These are phyloP conservation scores for Saprolegnia parasitica DNA, from an alignment of 352 stramenopile genomes.

Conservation along the genomic window DNA sequence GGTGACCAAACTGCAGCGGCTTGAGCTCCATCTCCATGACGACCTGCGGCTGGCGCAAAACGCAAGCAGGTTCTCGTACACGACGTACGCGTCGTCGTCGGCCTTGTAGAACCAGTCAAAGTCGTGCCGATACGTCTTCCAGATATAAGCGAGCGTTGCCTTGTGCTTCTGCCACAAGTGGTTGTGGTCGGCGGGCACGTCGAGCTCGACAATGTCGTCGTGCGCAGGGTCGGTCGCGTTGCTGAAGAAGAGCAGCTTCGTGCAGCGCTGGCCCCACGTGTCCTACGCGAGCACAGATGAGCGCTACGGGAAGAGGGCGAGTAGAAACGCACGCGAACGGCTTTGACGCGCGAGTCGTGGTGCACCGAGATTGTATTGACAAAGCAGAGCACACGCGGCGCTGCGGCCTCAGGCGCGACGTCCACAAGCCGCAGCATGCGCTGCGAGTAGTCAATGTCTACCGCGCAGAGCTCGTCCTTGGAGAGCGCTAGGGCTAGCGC, in stretches of 20 bases:
- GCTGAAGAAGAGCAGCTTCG: constrained; percentile 80
- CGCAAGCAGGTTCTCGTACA: constrained; percentile 68
- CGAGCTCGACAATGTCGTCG: constrained; percentile 62
- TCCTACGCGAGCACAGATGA: constrained; percentile 31
- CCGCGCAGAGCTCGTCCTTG: constrained; percentile 51
- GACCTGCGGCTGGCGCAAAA: constrained; percentile 59
- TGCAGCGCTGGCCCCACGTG: constrained; percentile 76
- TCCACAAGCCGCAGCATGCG: constrained; percentile 40
- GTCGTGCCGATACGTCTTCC: constrained; percentile 63
- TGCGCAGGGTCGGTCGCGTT: constrained; percentile 44
- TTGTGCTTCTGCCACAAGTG: constrained; percentile 84
- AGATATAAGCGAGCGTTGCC: constrained; percentile 59
- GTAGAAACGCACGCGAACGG: constrained; percentile 37
- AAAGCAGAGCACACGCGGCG: constrained; percentile 68
- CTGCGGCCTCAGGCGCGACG: constrained; percentile 36
- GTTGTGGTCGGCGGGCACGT: constrained; percentile 70
- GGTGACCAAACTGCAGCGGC: constrained; percentile 74
- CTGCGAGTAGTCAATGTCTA: constrained; percentile 46
- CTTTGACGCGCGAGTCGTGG: constrained; percentile 51
- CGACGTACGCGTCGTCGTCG: constrained; percentile 79
- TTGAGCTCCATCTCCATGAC: constrained; percentile 45
- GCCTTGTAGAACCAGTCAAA: constrained; percentile 86
- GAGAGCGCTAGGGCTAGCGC: background rate
- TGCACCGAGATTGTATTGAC: constrained; percentile 78
- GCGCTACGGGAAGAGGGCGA: background rate